Conservation (phyloP, 768 basidiomycete species). For the Mycena galericulata region DNA sequence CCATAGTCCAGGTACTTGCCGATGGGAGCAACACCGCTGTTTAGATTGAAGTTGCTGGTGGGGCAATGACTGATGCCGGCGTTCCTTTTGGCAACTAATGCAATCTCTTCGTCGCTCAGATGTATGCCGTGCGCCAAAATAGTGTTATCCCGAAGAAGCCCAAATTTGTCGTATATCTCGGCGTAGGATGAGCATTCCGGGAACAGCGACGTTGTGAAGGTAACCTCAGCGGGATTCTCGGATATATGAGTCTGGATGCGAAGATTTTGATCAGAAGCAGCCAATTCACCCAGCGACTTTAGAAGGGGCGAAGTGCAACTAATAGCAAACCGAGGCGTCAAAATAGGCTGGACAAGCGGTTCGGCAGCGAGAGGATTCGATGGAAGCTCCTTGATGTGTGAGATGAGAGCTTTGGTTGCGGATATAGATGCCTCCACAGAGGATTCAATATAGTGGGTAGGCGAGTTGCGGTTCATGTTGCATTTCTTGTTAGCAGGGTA, state of each 20-base stretch:
- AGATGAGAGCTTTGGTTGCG: slow-evolving; percentile 73
- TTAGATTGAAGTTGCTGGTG: slow-evolving; percentile 91
- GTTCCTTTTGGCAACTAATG: slow-evolving; percentile 69
- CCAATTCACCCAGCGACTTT: slow-evolving; percentile 68
- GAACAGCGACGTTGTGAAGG: slow-evolving; percentile 74
- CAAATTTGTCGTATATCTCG: slow-evolving; percentile 82
- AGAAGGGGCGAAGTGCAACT: slow-evolving; percentile 85
- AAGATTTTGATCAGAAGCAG: slow-evolving; percentile 67
- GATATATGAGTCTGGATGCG: slow-evolving; percentile 94
- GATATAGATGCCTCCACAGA: slow-evolving; percentile 68
- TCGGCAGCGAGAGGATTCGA: slow-evolving; percentile 46
- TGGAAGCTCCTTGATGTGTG: slow-evolving; percentile 72
- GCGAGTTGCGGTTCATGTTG: slow-evolving; percentile 86
- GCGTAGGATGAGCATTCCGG: slow-evolving; percentile 76
- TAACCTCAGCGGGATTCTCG: slow-evolving; percentile 84
- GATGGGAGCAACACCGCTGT: slow-evolving; percentile 86
- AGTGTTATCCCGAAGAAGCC: slow-evolving; percentile 82
- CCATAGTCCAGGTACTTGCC: slow-evolving; percentile 85
- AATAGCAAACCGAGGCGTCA: slow-evolving; percentile 98
- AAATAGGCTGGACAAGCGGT: slow-evolving; percentile 86
- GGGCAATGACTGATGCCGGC: slow-evolving; percentile 95
- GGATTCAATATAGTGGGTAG: slow-evolving; percentile 76
- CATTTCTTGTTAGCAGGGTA: slow-evolving; percentile 71
- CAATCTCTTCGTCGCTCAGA: slow-evolving; percentile 78
- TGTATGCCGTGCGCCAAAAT: slow-evolving; percentile 91